Evolutionary conservation across 1,139 yeast genomes (phyloP).

Genomic region (Sugiyamaella castrensis): DNA sequence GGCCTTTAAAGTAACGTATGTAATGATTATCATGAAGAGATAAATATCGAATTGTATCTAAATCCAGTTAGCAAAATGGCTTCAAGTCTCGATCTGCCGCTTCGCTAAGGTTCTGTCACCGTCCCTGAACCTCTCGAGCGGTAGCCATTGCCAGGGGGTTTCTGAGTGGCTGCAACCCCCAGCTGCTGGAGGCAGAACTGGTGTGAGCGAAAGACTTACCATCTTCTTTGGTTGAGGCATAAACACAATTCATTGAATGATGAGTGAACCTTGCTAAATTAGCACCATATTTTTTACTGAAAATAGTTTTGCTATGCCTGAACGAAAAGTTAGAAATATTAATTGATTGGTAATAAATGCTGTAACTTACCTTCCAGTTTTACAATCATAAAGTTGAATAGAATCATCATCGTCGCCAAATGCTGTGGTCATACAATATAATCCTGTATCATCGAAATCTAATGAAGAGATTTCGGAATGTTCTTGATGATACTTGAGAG

Average conservation of each 20-base stretch:
- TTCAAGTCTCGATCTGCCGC: too few species aligned
- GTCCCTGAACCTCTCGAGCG: too few species aligned
- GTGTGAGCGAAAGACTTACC: conserved; percentile 32
- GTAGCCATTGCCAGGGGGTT: too few species aligned
- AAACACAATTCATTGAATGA: conserved; percentile 66
- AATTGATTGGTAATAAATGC: background rate
- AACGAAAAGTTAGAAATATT: background rate
- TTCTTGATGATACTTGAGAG: conserved; percentile 54
- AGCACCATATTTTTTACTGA: conserved; percentile 89
- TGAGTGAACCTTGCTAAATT: conserved; percentile 85
- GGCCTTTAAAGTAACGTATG: conserved; percentile 84
- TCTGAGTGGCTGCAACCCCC: too few species aligned
- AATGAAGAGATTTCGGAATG: conserved; percentile 65
- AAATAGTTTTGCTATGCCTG: conserved; percentile 47
- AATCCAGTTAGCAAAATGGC: too few species aligned
- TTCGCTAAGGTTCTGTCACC: too few species aligned
- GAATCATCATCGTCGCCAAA: conserved; percentile 66
- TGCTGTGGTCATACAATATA: conserved; percentile 62
- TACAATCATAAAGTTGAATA: conserved; percentile 77
- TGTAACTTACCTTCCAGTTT: conserved; percentile 48
- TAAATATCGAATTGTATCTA: conserved; percentile 52
- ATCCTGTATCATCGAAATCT: conserved; percentile 85
- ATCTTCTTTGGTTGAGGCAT: conserved; percentile 80
- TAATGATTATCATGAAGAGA: conserved; percentile 74
- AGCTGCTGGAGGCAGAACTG: too few species aligned